Conservation (phyloP, 2,329 filamentous ascomycete species). For the Aphanoascus verrucosus region DNA sequence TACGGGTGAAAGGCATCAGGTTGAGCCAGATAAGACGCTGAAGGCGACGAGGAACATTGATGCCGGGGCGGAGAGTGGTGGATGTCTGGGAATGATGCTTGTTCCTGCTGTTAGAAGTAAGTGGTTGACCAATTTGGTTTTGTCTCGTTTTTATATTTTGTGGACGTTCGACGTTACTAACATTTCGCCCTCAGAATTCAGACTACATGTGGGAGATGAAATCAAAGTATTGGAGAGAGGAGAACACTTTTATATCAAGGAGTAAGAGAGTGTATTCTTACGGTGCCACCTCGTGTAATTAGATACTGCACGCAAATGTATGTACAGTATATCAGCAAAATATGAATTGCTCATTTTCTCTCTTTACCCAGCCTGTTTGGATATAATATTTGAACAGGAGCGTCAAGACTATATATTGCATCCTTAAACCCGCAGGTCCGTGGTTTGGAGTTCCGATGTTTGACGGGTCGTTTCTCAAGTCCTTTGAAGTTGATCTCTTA, state of each 20-base stretch:
- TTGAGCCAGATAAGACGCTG: slow-evolving; percentile 42
- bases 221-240: slow-evolving; percentile 34
- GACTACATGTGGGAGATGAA: slow-evolving; percentile 30
- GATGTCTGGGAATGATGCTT: slow-evolving; percentile 46
- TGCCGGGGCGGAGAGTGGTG: slow-evolving; percentile 37
- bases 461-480: no score
- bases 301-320: not conserved
- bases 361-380: no score
- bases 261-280: not conserved
- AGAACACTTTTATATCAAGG: slow-evolving; percentile 34
- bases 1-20: slow-evolving; percentile 40
- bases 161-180: not conserved
- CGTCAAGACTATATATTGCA: no score
- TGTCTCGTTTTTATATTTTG: not conserved
- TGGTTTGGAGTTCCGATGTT: no score
- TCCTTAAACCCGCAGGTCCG: no score
- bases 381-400: no score
- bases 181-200: slow-evolving; percentile 22
- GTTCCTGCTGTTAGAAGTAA: slow-evolving; percentile 26
- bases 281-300: not conserved
- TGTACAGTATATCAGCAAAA: no score
- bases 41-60: slow-evolving; percentile 43
- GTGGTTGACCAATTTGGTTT: slow-evolving; percentile 12
- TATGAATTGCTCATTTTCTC: no score
- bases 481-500: no score